These are phyloP conservation scores for Lathyrus aphaca DNA, from an alignment of 306 rosid genomes.

Conservation along the genomic window DNA sequence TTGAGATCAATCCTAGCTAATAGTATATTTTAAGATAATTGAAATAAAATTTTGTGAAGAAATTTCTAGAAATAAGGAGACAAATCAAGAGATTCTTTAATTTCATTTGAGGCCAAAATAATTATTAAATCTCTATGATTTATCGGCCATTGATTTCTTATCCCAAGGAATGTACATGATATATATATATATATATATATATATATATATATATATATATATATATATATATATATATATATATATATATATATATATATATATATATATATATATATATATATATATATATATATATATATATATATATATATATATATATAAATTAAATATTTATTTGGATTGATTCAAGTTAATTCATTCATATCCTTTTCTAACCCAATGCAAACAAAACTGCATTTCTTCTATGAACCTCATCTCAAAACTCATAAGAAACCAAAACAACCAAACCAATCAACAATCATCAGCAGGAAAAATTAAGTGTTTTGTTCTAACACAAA, in stretches of 20 bases:
- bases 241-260: too few relatives aligned
- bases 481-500: slow-evolving; percentile 61
- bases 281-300: too few relatives aligned
- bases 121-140: not conserved
- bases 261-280: too few relatives aligned
- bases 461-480: slow-evolving; percentile 62
- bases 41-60: too few relatives aligned
- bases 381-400: slow-evolving; percentile 37
- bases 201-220: too few relatives aligned
- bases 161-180: slow-evolving; percentile 19
- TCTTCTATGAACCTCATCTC: slow-evolving; percentile 25
- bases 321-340: not conserved
- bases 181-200: too few relatives aligned
- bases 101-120: not conserved
- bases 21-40: too few relatives aligned
- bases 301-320: too few relatives aligned
- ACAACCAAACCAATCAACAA: slow-evolving; percentile 42
- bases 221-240: too few relatives aligned
- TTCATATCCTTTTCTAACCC: slow-evolving; percentile 38
- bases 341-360: slow-evolving; percentile 3
- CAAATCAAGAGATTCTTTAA: not conserved
- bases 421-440: slow-evolving; percentile 47
- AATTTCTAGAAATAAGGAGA: too few relatives aligned
- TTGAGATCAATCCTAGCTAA: too few relatives aligned
- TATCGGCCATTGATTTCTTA: slow-evolving; percentile 44